Conservation (phyloP, 495 filamentous ascomycete genomes). For the Parathielavia hyrcaniae region DNA sequence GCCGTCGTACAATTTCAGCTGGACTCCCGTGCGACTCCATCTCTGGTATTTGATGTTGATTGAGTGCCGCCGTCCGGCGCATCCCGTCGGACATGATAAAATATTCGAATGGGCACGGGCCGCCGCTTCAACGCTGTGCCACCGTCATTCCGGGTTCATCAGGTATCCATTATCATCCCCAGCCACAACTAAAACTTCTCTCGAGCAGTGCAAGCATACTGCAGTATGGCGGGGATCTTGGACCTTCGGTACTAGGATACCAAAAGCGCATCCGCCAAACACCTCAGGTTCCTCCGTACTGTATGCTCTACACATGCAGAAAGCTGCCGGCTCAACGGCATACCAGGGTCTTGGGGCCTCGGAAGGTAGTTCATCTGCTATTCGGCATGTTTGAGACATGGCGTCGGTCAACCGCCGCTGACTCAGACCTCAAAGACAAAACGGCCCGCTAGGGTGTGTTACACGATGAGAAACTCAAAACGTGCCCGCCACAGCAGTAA, state of each 20-base stretch:
- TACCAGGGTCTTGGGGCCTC: background rate
- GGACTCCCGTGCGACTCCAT: background rate
- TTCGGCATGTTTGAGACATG: background rate
- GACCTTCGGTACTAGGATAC: too few relatives aligned
- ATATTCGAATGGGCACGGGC: slow-evolving; percentile 9
- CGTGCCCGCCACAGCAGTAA: too few relatives aligned
- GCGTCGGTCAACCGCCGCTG: background rate
- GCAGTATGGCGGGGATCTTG: too few relatives aligned
- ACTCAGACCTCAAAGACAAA: background rate
- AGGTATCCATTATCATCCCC: slow-evolving; percentile 17
- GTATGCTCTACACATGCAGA: background rate
- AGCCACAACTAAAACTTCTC: slow-evolving; percentile 13
- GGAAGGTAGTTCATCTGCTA: background rate
- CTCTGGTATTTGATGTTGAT: slow-evolving; percentile 11
- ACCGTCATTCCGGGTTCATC: slow-evolving; percentile 27
- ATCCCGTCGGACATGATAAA: slow-evolving; percentile 22
- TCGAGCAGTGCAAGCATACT: background rate
- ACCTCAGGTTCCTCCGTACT: too few relatives aligned
- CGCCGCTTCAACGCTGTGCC: slow-evolving; percentile 8
- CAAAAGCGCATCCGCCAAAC: too few relatives aligned
- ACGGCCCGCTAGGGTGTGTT: too few relatives aligned
- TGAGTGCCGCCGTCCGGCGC: slow-evolving; percentile 22
- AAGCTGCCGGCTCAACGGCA: slow-evolving; percentile 9
- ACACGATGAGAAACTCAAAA: too few relatives aligned
- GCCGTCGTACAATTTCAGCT: too few relatives aligned